Conservation (phyloP, 176 grass and related monocot species). For the Areca catechu region DNA sequence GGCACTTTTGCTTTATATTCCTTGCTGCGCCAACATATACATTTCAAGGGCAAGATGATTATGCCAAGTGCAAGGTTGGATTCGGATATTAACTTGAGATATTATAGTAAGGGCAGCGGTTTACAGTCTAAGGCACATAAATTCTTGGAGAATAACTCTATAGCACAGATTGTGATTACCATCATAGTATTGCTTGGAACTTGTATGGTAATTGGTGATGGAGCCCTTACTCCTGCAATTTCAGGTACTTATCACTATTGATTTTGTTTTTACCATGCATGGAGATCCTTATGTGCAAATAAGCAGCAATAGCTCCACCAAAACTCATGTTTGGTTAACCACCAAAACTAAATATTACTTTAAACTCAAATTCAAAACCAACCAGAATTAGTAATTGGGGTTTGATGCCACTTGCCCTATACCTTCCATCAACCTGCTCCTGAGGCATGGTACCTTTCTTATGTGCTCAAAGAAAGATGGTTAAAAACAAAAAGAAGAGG, state of each 20-base stretch:
- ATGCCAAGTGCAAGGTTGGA: slow-evolving; percentile 36
- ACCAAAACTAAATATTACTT: too few relatives aligned
- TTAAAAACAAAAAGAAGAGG: too few relatives aligned
- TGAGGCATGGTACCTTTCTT: too few relatives aligned
- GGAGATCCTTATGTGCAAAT: too few relatives aligned
- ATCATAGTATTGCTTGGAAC: slow-evolving; percentile 50
- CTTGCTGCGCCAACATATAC: slow-evolving; percentile 54
- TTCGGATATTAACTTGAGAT: slow-evolving; percentile 52
- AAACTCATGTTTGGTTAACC: too few relatives aligned
- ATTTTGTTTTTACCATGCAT: too few relatives aligned
- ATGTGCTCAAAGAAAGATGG: too few relatives aligned
- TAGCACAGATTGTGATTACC: slow-evolving; percentile 42
- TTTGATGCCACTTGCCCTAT: too few relatives aligned
- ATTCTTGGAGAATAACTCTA: slow-evolving; percentile 48
- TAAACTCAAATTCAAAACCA: too few relatives aligned
- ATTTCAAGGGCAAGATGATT: slow-evolving; percentile 58
- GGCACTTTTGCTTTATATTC: slow-evolving; percentile 88
- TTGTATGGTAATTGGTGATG: slow-evolving; percentile 78
- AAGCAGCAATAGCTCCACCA: too few relatives aligned
- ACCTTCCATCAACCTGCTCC: too few relatives aligned
- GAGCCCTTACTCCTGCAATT: slow-evolving; percentile 71
- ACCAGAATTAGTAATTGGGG: too few relatives aligned
- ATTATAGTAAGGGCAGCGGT: slow-evolving; percentile 35
- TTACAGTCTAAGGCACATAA: slow-evolving; percentile 26
- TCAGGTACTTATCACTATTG: slow-evolving; percentile 56